Conservation (phyloP, 805 yeast species). For the Saccharomycopsis olivae region DNA sequence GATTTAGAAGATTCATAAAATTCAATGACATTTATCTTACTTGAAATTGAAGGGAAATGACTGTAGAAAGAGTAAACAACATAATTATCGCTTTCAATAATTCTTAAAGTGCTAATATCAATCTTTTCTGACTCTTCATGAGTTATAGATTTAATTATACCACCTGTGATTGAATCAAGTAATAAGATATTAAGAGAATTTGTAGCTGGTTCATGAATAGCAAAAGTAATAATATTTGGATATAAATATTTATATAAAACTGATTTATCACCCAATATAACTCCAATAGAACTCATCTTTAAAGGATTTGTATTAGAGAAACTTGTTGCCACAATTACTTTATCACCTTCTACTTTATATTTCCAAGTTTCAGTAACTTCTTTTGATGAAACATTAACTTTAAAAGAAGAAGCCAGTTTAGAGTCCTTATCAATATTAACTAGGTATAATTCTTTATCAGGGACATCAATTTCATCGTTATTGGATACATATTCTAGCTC, state of each 20-base stretch:
- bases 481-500: not conserved
- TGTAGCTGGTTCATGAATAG: constrained; percentile 28
- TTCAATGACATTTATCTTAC: constrained; percentile 62
- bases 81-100: constrained; percentile 78
- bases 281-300: constrained; percentile 53
- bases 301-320: constrained; percentile 30
- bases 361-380: constrained; percentile 3
- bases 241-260: constrained; percentile 77
- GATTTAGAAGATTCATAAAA: constrained; percentile 58
- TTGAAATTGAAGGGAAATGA: constrained; percentile 36
- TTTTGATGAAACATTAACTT: constrained; percentile 10
- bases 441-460: constrained; percentile 2
- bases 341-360: not conserved
- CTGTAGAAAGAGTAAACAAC: constrained; percentile 57
- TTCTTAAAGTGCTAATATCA: constrained; percentile 29
- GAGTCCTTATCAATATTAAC: not conserved
- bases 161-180: constrained; percentile 64
- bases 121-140: constrained; percentile 33
- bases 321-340: constrained; percentile 30
- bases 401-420: not conserved
- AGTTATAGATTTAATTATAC: constrained; percentile 34
- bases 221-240: constrained; percentile 52
- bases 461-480: not conserved
- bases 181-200: constrained; percentile 37
- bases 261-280: constrained; percentile 54